A percentile compares a stretch with the other conserved stretches of the same genome.
These are phyloP conservation scores for Entrophospora sp. DNA, from an alignment of 192 early-diverging fungal genomes.

Conservation along the genomic window DNA sequence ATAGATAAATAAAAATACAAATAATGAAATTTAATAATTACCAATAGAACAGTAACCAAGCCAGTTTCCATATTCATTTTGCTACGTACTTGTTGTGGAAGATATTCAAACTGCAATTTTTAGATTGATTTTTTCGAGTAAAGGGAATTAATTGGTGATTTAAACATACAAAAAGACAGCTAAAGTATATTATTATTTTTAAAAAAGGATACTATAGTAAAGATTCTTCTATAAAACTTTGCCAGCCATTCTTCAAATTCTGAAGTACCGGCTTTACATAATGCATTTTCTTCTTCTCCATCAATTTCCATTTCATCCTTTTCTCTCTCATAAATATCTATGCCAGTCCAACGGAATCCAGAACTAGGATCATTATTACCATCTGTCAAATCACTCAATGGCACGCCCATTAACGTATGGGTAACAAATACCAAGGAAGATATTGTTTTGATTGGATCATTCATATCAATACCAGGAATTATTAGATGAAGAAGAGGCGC, in stretches of 20 bases:
- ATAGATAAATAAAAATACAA: background rate
- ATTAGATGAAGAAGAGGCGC: conserved; percentile 65
- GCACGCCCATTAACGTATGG: conserved; percentile 52
- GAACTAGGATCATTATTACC: conserved; percentile 10
- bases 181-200: background rate
- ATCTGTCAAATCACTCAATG: conserved; percentile 57
- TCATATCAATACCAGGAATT: conserved; percentile 88
- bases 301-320: conserved; percentile 38
- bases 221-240: conserved; percentile 70
- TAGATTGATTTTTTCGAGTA: background rate
- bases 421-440: conserved; percentile 62
- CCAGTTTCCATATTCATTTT: conserved; percentile 41
- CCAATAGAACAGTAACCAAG: conserved; percentile 41
- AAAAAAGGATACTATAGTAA: conserved; percentile 49
- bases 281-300: conserved; percentile 58
- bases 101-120: conserved; percentile 59
- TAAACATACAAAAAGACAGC: no score
- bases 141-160: background rate
- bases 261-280: conserved; percentile 59
- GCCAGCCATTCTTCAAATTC: conserved; percentile 85
- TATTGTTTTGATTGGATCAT: conserved; percentile 79
- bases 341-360: conserved; percentile 32
- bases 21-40: background rate
- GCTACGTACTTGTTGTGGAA: conserved; percentile 54
- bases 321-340: conserved; percentile 37